phyloP scores from a whole-genome alignment of 805 yeast species.

The Monosporozyma solicola region DNA sequence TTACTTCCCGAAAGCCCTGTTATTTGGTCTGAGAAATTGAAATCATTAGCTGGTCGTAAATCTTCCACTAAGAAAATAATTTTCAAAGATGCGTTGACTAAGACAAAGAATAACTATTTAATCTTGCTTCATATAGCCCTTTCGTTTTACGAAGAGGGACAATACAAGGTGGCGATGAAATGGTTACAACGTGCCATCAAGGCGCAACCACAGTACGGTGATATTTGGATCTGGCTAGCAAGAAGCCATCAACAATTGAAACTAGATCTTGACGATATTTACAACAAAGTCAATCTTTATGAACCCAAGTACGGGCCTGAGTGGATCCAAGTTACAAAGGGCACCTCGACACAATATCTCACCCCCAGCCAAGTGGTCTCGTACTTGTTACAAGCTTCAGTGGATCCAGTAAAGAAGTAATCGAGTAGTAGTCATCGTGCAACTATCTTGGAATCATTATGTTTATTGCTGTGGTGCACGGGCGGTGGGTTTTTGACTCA shows the following conservation, averaged over 20 bases:
- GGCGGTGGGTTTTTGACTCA: background rate
- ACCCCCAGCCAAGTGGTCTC: constrained; percentile 30
- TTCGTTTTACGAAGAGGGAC: constrained; percentile 58
- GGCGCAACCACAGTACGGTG: constrained; percentile 57
- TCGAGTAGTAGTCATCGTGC: background rate
- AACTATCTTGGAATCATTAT: background rate
- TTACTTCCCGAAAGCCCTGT: constrained; percentile 47
- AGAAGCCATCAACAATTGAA: constrained; percentile 34
- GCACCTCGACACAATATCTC: constrained; percentile 38
- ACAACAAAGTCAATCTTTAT: constrained; percentile 30
- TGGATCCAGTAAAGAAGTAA: background rate
- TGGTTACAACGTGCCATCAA: constrained; percentile 68
- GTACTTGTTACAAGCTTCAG: background rate
- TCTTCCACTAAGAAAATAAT: constrained; percentile 46
- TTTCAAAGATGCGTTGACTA: constrained; percentile 61
- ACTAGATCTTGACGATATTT: constrained; percentile 7
- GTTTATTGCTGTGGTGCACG: constrained; percentile 2
- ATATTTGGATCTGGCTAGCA: constrained; percentile 63
- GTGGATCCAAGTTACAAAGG: constrained; percentile 49
- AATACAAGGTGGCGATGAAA: constrained; percentile 49
- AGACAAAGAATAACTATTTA: constrained; percentile 49
- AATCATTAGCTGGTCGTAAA: constrained; percentile 31
- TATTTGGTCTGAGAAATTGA: constrained; percentile 60
- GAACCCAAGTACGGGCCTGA: constrained; percentile 54
- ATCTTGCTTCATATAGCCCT: constrained; percentile 59